phyloP scores from a whole-genome alignment of 345 rosid species.

The Erodium maritimum region DNA sequence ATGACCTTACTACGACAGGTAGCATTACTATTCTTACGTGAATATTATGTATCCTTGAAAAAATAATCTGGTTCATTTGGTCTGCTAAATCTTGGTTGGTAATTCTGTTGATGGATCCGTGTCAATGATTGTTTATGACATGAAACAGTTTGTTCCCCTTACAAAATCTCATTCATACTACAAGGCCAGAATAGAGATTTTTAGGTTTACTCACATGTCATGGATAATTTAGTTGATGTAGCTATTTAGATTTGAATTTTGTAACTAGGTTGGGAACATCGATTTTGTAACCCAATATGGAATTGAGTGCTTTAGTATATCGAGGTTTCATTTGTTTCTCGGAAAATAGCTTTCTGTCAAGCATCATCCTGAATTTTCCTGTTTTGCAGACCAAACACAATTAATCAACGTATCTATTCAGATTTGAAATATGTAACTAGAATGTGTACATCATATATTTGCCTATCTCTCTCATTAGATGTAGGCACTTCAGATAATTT shows the following conservation, averaged over 20 bases:
- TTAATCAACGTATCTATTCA: background rate
- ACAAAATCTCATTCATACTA: too few species aligned
- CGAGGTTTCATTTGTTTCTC: background rate
- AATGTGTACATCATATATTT: too few species aligned
- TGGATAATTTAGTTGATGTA: background rate
- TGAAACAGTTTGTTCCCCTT: background rate
- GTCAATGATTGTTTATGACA: background rate
- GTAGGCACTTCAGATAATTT: too few species aligned
- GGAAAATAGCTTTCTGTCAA: background rate
- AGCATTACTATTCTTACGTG: slow-evolving; percentile 5
- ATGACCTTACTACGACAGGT: slow-evolving; percentile 83
- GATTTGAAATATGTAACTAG: too few species aligned
- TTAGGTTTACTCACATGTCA: background rate
- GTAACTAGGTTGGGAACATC: background rate
- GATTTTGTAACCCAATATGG: background rate
- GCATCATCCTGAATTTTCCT: background rate
- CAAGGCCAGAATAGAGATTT: too few species aligned
- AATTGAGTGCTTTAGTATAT: background rate
- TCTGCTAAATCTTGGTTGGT: background rate
- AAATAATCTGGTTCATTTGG: background rate
- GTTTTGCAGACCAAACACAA: background rate
- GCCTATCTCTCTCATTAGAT: background rate
- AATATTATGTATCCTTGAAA: slow-evolving; percentile 4
- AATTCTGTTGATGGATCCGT: background rate
- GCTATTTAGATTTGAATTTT: background rate